Percentiles rank a stretch among this genome's conserved stretches.
phyloP scores from a whole-genome alignment of 2,329 filamentous ascomycete genomes.

The Xenosphaeropsis pyriputrescens region DNA sequence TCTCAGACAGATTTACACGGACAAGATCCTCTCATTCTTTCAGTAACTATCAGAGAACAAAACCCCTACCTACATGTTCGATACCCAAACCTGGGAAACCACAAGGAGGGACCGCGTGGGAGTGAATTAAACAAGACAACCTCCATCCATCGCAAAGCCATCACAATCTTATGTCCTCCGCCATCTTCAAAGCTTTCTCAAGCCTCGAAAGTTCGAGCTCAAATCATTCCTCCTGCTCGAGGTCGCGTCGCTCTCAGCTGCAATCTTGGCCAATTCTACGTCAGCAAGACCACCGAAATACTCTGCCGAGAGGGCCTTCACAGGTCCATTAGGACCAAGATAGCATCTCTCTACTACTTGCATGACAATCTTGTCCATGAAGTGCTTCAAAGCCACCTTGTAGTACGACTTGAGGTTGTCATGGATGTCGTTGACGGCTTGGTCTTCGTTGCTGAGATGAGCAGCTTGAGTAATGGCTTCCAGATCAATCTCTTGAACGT shows the following conservation, averaged over 20 bases:
- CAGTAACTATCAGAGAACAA: too few species aligned
- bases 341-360: slow-evolving; percentile 1
- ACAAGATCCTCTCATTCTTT: too few species aligned
- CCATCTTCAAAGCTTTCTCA: too few species aligned
- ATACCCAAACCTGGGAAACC: too few species aligned
- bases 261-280: slow-evolving; percentile 42
- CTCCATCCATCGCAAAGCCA: too few species aligned
- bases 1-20: too few species aligned
- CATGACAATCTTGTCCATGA: slow-evolving; percentile 31
- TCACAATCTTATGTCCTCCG: too few species aligned
- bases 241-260: background rate
- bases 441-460: slow-evolving; percentile 17
- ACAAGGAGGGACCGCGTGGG: too few species aligned
- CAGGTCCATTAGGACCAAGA: slow-evolving; percentile 1
- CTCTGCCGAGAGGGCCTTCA: background rate
- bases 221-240: too few species aligned
- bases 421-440: slow-evolving; percentile 35
- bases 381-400: slow-evolving; percentile 40
- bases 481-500: background rate
- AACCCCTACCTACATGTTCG: too few species aligned
- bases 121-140: too few species aligned
- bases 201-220: too few species aligned
- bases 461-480: background rate
- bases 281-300: slow-evolving; percentile 33
- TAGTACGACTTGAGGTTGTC: slow-evolving; percentile 49